phyloP scores from a whole-genome alignment of 108 stramenopile species.

The Discostella stelligeroides region DNA sequence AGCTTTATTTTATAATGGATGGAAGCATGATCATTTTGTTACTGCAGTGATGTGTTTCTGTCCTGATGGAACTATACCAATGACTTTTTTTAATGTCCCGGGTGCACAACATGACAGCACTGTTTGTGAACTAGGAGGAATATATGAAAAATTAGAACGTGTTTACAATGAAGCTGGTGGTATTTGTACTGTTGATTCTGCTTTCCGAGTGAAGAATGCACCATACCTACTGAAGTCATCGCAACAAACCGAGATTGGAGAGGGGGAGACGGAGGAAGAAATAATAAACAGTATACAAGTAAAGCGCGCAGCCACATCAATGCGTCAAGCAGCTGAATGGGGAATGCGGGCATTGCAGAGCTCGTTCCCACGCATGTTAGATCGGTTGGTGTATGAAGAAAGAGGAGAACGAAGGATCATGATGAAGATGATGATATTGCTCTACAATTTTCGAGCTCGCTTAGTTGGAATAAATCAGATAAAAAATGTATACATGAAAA shows the following conservation, averaged over 20 bases:
- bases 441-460: no score
- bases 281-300: no score
- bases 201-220: neutral
- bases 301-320: no score
- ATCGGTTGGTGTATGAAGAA: no score
- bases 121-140: neutral
- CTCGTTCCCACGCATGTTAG: no score
- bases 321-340: no score
- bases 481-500: no score
- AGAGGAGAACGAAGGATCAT: no score
- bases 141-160: conserved; percentile 3
- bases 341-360: no score
- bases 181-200: conserved; percentile 6
- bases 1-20: neutral
- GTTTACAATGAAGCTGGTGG: neutral
- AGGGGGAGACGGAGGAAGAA: neutral
- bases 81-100: conserved; percentile 3
- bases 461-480: no score
- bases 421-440: no score
- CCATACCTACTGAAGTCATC: neutral
- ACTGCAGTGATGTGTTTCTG: neutral
- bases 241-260: neutral
- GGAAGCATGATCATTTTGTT: conserved; percentile 13
- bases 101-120: conserved; percentile 4
- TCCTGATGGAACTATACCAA: conserved; percentile 11